These are phyloP conservation scores for Diaporthe citri DNA, from an alignment of 2,329 filamentous ascomycete genomes.

Conservation along the genomic window DNA sequence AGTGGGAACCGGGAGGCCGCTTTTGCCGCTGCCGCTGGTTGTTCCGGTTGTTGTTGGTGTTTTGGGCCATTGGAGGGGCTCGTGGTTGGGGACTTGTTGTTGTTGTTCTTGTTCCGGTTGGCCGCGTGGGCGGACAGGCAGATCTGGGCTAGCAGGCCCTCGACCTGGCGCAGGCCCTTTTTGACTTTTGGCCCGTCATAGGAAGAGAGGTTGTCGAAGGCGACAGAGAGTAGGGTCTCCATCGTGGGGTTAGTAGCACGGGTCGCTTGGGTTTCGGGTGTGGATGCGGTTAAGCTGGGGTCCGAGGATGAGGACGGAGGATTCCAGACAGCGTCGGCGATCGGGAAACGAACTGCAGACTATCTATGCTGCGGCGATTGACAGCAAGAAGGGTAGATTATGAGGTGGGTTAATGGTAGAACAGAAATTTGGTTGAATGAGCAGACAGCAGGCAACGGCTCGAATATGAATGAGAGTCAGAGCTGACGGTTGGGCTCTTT, in stretches of 20 bases:
- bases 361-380: neutral
- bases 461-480: slow-evolving; percentile 7
- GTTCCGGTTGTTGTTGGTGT: slow-evolving; percentile 36
- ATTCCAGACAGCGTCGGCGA: neutral
- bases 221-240: slow-evolving; percentile 92
- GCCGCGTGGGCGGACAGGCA: slow-evolving; percentile 74
- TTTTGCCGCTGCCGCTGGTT: neutral
- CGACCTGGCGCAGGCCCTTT: slow-evolving; percentile 93
- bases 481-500: slow-evolving; percentile 8
- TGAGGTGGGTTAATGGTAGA: neutral
- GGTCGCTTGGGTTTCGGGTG: slow-evolving; percentile 24
- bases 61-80: neutral
- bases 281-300: slow-evolving; percentile 1
- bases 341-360: neutral
- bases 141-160: slow-evolving; percentile 93
- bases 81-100: slow-evolving; percentile 50
- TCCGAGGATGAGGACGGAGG: neutral
- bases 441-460: neutral
- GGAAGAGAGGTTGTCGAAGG: slow-evolving; percentile 96
- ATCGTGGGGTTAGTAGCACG: slow-evolving; percentile 61
- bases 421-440: neutral
- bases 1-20: slow-evolving; percentile 53
- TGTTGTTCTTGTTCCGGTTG: slow-evolving; percentile 49
- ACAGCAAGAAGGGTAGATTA: neutral
- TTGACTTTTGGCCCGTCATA: slow-evolving; percentile 91